phyloP scores from a whole-genome alignment of 1,284 basidiomycete genomes.

The Exobasidium cylindrosporum region DNA sequence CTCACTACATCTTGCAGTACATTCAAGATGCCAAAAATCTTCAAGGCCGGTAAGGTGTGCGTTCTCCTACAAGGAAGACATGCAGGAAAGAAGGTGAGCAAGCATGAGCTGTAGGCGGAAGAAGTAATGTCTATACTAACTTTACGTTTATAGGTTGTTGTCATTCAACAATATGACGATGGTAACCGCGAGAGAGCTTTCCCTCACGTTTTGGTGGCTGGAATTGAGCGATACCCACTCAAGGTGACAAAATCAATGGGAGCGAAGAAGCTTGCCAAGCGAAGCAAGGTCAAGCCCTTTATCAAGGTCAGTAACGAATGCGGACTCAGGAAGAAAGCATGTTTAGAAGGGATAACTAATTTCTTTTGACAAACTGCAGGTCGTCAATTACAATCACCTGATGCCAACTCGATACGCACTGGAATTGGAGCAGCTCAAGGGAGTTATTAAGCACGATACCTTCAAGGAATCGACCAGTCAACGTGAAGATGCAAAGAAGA shows the following conservation, averaged over 20 bases:
- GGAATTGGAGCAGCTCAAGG: constrained; percentile 55
- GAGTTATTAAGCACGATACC: constrained; percentile 49
- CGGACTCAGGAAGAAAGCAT: neutral
- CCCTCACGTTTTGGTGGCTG: constrained; percentile 53
- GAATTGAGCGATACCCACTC: constrained; percentile 54
- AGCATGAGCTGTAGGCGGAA: neutral
- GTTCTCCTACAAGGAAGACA: constrained; percentile 54
- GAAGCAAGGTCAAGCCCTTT: constrained; percentile 55
- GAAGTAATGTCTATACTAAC: neutral
- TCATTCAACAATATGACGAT: constrained; percentile 56
- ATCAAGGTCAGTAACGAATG: constrained; percentile 32
- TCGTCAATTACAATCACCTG: constrained; percentile 55
- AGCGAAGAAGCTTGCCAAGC: constrained; percentile 54
- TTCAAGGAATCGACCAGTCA: constrained; percentile 54
- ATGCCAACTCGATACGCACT: constrained; percentile 56
- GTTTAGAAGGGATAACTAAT: neutral
- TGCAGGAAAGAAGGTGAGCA: constrained; percentile 55
- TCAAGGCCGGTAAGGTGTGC: constrained; percentile 70
- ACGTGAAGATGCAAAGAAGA: constrained; percentile 54
- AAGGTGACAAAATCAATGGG: constrained; percentile 56
- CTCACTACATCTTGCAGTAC: too few species aligned
- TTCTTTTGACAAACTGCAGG: neutral
- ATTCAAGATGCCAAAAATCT: constrained; percentile 47
- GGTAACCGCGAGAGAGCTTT: constrained; percentile 54
- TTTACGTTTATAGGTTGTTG: constrained; percentile 43